These are phyloP conservation scores for Psilocybe cubensis DNA, from an alignment of 768 basidiomycete species.

Conservation along the genomic window DNA sequence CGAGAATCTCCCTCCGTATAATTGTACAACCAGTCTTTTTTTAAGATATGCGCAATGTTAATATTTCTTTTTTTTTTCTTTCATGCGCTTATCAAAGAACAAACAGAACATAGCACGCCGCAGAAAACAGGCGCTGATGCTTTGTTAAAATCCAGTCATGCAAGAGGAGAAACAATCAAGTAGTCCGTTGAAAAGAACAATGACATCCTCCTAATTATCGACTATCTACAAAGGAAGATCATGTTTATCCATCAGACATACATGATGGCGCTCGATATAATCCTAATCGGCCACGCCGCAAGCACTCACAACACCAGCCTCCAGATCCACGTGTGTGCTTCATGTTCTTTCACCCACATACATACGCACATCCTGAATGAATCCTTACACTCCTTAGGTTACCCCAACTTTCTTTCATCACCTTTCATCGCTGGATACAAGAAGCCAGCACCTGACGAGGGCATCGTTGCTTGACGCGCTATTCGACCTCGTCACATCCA, in stretches of 20 bases:
- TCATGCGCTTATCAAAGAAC: not conserved
- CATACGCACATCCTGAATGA: slow-evolving; percentile 21
- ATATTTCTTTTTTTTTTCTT: not conserved
- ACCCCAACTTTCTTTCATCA: slow-evolving; percentile 17
- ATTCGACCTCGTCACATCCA: slow-evolving; percentile 1
- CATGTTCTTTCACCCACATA: slow-evolving; percentile 34
- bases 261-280: slow-evolving; percentile 6
- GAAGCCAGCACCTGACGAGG: not conserved
- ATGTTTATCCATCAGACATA: not conserved
- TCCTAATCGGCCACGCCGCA: not conserved
- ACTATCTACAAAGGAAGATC: slow-evolving; percentile 1
- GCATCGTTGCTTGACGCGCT: slow-evolving; percentile 6
- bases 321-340: slow-evolving; percentile 38
- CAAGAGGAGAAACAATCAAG: slow-evolving; percentile 1
- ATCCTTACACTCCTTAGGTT: slow-evolving; percentile 13
- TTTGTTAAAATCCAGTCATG: not conserved
- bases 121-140: not conserved
- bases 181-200: not conserved
- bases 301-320: slow-evolving; percentile 4
- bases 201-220: not conserved
- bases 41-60: too few species aligned
- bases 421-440: slow-evolving; percentile 7
- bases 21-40: too few species aligned
- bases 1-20: too few species aligned
- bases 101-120: not conserved